Conservation (phyloP, 352 stramenopile genomes). For the Pythium brassicae region DNA sequence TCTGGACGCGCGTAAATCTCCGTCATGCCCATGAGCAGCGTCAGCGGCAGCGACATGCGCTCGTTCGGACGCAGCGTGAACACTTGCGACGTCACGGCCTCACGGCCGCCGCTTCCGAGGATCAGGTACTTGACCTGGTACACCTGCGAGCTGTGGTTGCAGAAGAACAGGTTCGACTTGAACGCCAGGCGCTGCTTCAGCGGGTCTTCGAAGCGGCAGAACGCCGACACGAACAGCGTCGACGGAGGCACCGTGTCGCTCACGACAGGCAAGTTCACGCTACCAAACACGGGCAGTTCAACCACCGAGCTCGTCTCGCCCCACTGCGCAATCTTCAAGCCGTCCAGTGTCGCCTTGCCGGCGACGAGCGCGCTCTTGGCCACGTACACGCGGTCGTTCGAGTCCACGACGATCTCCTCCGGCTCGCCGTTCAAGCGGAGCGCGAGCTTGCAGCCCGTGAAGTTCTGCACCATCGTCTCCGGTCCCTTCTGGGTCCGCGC, state of each 20-base stretch:
- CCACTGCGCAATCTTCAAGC: slow-evolving; percentile 59
- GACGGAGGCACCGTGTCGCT: slow-evolving; percentile 27
- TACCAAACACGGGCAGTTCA: slow-evolving; percentile 52
- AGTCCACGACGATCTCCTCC: slow-evolving; percentile 29
- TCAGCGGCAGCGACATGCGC: slow-evolving; percentile 60
- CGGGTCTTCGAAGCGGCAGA: slow-evolving; percentile 69
- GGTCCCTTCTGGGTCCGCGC: slow-evolving; percentile 32
- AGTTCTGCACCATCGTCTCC: slow-evolving; percentile 70
- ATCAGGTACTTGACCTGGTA: slow-evolving; percentile 77
- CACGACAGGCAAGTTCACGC: slow-evolving; percentile 50
- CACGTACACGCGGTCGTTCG: slow-evolving; percentile 47
- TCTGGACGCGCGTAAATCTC: slow-evolving; percentile 74
- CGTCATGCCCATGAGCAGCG: slow-evolving; percentile 75
- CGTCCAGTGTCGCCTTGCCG: slow-evolving; percentile 35
- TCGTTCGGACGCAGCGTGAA: slow-evolving; percentile 58
- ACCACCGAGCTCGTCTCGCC: slow-evolving; percentile 31
- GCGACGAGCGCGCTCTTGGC: slow-evolving; percentile 20
- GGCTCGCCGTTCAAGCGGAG: slow-evolving; percentile 43
- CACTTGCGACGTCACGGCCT: slow-evolving; percentile 50
- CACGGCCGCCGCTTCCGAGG: slow-evolving; percentile 40
- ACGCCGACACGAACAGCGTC: slow-evolving; percentile 62
- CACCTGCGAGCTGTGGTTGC: slow-evolving; percentile 69
- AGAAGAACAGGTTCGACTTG: slow-evolving; percentile 79
- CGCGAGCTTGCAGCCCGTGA: slow-evolving; percentile 53
- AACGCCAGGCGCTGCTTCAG: slow-evolving; percentile 58